Conservation (phyloP, 352 stramenopile species). For the Pythium sp. region DNA sequence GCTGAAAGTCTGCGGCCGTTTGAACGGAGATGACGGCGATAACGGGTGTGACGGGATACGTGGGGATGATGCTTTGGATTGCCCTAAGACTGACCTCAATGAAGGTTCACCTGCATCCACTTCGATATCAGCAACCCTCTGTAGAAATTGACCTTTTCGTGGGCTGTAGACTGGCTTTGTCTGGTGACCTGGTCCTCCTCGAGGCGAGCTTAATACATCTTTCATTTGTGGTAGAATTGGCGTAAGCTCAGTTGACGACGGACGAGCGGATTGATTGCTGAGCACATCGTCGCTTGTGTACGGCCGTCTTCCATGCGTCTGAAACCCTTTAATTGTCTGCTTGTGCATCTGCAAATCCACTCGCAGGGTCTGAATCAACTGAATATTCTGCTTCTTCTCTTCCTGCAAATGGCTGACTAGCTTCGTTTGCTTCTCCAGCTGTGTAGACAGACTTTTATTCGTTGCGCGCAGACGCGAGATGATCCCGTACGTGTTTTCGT, state of each 20-base stretch:
- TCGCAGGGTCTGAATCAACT: constrained; percentile 38
- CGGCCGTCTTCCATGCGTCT: constrained; percentile 8
- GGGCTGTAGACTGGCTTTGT: not conserved
- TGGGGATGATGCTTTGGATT: not conserved
- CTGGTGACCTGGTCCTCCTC: not conserved
- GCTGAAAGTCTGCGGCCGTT: not conserved
- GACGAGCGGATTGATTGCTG: not conserved
- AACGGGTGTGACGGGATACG: not conserved
- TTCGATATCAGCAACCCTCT: not conserved
- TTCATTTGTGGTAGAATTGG: constrained; percentile 13
- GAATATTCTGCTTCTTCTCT: constrained; percentile 50
- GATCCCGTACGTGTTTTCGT: constrained; percentile 54
- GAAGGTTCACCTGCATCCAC: not conserved
- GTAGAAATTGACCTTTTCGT: not conserved
- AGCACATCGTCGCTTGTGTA: constrained; percentile 1
- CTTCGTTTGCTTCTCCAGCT: constrained; percentile 57
- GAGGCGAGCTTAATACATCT: not conserved
- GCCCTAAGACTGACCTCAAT: no score
- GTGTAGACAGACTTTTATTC: constrained; percentile 42
- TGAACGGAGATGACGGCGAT: constrained; percentile 1
- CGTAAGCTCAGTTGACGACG: not conserved
- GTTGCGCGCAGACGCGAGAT: constrained; percentile 41
- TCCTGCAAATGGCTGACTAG: constrained; percentile 37
- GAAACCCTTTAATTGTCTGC: constrained; percentile 39
- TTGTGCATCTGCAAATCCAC: constrained; percentile 45